Base-by-base conservation (phyloP, 78 protist species). In the Tieghemostelium lacteum region DNA sequence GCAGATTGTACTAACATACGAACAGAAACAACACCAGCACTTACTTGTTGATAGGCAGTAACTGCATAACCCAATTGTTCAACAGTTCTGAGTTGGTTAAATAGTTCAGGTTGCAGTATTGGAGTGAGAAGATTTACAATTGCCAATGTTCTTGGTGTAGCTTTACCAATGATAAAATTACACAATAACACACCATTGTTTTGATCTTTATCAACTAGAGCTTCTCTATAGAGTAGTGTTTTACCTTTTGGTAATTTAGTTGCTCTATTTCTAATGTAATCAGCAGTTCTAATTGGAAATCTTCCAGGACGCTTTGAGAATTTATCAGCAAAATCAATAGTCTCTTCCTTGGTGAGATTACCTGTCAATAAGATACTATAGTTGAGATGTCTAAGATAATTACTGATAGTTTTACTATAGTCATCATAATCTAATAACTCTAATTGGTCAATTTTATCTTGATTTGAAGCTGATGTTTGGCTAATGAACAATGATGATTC, bases 41-140 rank as follows among this genome's bases (percentile, higher is more conserved):
- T 14, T 6, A 45, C 52, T 45, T 45, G n/a, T 14, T 14, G 10
- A 45, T 45, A 14, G 10, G 34, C 52, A 26, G 28, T 42, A n/a
- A 85, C 92, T 20, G 61, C 39, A 33, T 86, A 86, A 28, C 93
- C 93, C 14, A 72, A 31, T 49, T 86, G 93, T 39, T 72, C 60
- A 10, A 28, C 50, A 1, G 93, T 86, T 71, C 93, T 74, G 1
- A 86, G 49, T 12, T 86, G 73, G 22, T 54, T 37, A 36, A 74
- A 86, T 40, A 34, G 70, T 4, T 28, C n/a, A 33, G 28, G 7
- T 19, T 24, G 2, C 2, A 72, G 3, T 3, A 86, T 61, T 16
- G 34, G 2, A 1, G 64, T 52, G 37, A 57, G 19, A 0, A 86
- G 45, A 2, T 22, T 7, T 6, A 31, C 57, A 8, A 73, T 37